These are phyloP conservation scores for Termitomyces sp. DNA, from an alignment of 1,284 basidiomycete genomes.

Conservation along the genomic window DNA sequence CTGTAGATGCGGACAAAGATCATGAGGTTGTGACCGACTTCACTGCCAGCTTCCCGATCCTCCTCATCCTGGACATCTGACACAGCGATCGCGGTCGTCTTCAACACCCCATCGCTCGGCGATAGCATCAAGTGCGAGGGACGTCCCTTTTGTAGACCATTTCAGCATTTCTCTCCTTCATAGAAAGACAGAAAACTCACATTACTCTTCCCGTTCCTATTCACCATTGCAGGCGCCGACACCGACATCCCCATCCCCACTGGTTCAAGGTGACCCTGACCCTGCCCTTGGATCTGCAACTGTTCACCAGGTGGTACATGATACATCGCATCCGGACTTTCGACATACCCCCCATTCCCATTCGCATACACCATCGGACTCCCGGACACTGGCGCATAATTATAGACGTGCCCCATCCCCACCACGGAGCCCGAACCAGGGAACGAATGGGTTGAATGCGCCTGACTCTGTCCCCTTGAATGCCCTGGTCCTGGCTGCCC, in stretches of 20 bases:
- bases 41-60: conserved; percentile 60
- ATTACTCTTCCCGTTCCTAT: conserved; percentile 13
- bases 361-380: neutral
- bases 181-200: conserved; percentile 17
- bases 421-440: conserved; percentile 20
- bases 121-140: conserved; percentile 46
- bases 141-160: conserved; percentile 20
- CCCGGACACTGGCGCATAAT: conserved; percentile 1
- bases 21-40: conserved; percentile 39
- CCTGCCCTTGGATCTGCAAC: conserved; percentile 19
- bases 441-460: conserved; percentile 42
- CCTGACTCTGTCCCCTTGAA: conserved; percentile 40
- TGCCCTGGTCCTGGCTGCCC: conserved; percentile 16
- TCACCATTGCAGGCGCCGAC: conserved; percentile 14
- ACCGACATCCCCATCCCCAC: conserved; percentile 7
- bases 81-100: conserved; percentile 32
- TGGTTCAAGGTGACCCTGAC: neutral
- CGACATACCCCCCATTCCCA: neutral
- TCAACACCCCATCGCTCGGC: conserved; percentile 58
- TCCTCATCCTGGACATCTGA: conserved; percentile 37
- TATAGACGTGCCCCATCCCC: conserved; percentile 24
- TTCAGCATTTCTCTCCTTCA: neutral
- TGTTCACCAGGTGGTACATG: neutral
- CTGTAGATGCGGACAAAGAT: neutral
- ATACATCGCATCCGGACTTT: neutral